Base-by-base conservation (phyloP, 306 rosid species). In the Cucurbita pepo region DNA sequence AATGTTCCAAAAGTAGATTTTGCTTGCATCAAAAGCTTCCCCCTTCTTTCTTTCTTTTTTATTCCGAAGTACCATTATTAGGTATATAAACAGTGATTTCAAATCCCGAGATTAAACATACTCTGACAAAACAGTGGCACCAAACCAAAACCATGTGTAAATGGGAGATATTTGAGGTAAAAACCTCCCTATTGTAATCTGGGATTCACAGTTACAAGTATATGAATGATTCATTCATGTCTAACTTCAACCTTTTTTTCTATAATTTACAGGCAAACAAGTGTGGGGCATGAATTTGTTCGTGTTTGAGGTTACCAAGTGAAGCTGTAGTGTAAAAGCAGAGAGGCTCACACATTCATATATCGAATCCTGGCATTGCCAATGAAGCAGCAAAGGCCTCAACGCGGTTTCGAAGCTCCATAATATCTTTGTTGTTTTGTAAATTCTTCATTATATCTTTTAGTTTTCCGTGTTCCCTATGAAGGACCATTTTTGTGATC, bases 331-430 rank as follows among this genome's bases (percentile, higher is more conserved):
- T 18, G 4, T 16, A 40, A 9, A 11, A 3, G 7, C 37, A 58
- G n/a, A 58, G n/a, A 40, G 40, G 53, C 56, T 47, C 72, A 22
- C 4, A 22, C 21, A 6, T 13, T 77, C 80, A 70, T 34, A 45
- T 73, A 75, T 89, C 94, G 73, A 86, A 86, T 80, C 95, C 97
- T 12, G 98, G 97, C 96, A 89, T 83, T 47, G 87, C 89, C 73
- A 88, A 86, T 80, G 85, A 90, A 52, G 86, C 81, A 72, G 92
- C 89, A 78, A 90, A 90, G 50, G 83, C 54, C 82, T 90, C 96
- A 15, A 90, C 90, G 9, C 86, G 86, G 77, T 78, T 87, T 73
- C 77, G 76, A 52, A 89, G 97, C 44, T 88, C 91, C 43, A 71
- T 37, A 47, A 90, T 73, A 62, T 90, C 95, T 77, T 86, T 85